Conservation (phyloP, 768 basidiomycete species). For the Russula vinacea region DNA sequence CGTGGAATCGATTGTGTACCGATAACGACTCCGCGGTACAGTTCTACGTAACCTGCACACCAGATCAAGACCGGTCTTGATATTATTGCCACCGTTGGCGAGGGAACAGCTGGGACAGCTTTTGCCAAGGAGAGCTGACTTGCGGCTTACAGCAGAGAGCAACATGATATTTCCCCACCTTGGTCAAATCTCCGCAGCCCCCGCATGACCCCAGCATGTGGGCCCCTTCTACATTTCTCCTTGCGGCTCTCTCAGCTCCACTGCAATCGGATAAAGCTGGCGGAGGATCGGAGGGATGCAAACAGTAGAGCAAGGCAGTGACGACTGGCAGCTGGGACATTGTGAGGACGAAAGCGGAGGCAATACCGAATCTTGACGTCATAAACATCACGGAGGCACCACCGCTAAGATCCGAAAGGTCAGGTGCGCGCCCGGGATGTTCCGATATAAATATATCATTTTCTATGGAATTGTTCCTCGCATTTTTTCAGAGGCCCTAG, state of each 20-base stretch:
- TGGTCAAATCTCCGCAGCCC: neutral
- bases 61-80: neutral
- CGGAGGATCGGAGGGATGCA: neutral
- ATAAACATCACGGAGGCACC: constrained; percentile 5
- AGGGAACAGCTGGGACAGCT: neutral
- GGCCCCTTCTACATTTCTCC: neutral
- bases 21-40: constrained; percentile 9
- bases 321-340: neutral
- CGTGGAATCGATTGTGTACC: neutral
- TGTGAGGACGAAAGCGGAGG: constrained; percentile 13
- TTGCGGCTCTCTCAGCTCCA: constrained; percentile 10
- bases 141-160: neutral
- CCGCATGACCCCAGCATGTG: constrained; percentile 8
- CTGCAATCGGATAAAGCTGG: neutral
- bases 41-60: constrained; percentile 3
- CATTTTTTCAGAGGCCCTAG: neutral
- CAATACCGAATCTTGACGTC: constrained; percentile 18
- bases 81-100: neutral
- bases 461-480: neutral
- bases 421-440: neutral
- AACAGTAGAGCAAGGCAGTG: neutral
- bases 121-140: neutral
- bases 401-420: constrained; percentile 15
- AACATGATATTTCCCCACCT: neutral
- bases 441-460: neutral